Conservation (phyloP, 2,329 filamentous ascomycete genomes). For the Pyrenochaeta sp. region DNA sequence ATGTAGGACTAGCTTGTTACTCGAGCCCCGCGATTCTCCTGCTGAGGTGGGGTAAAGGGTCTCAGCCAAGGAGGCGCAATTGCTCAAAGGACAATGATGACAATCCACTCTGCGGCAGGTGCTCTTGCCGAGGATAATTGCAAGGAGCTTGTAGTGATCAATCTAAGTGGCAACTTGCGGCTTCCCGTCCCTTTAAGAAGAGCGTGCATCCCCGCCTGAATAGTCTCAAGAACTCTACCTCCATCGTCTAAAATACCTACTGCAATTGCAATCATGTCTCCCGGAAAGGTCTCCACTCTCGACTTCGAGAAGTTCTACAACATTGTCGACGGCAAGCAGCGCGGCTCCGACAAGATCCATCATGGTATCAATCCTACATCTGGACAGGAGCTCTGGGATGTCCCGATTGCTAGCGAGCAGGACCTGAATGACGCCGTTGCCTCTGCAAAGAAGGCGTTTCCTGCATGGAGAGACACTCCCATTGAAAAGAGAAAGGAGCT, state of each 20-base stretch:
- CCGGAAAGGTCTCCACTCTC: slow-evolving; percentile 51
- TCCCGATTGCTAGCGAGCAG: slow-evolving; percentile 58
- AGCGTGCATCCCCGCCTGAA: background rate
- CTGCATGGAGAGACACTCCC: slow-evolving; percentile 54
- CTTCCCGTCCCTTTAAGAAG: background rate
- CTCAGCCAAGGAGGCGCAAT: slow-evolving; percentile 14
- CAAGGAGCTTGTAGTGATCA: background rate
- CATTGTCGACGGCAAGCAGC: slow-evolving; percentile 61
- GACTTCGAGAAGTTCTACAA: slow-evolving; percentile 60
- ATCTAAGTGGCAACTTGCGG: slow-evolving; percentile 1
- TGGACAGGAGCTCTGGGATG: slow-evolving; percentile 58
- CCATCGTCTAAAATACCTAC: slow-evolving; percentile 1
- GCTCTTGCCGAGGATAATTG: slow-evolving; percentile 11
- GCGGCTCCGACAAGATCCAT: slow-evolving; percentile 52
- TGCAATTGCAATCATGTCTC: slow-evolving; percentile 51
- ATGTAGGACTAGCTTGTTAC: slow-evolving; percentile 6
- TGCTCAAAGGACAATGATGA: background rate
- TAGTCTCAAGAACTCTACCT: background rate
- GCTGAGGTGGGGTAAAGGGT: slow-evolving; percentile 22
- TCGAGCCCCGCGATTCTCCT: slow-evolving; percentile 25
- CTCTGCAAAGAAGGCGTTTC: slow-evolving; percentile 58
- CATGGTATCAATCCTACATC: slow-evolving; percentile 63
- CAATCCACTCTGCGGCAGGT: background rate
- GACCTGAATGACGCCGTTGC: slow-evolving; percentile 62
- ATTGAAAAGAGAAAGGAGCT: slow-evolving; percentile 45